phyloP scores from a whole-genome alignment of 1,284 basidiomycete genomes.

The Hemileia vastatrix region DNA sequence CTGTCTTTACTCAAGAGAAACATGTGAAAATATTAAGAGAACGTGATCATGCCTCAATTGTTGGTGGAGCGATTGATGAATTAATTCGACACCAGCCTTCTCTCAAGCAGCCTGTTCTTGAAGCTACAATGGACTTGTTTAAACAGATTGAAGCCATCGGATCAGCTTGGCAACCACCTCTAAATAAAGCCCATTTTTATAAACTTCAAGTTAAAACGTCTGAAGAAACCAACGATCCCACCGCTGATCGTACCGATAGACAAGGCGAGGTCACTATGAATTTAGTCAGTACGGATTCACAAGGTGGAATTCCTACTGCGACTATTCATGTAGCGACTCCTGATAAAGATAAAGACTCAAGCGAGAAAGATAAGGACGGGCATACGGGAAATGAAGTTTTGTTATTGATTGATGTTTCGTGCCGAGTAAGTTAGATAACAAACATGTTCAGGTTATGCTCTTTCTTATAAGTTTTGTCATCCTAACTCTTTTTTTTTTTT shows the following conservation, averaged over 20 bases:
- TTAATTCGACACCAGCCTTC: slow-evolving; percentile 90
- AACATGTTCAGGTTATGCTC: too few relatives aligned
- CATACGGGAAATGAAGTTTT: slow-evolving; percentile 58
- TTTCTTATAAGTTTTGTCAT: slow-evolving; percentile 3
- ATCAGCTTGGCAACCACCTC: slow-evolving; percentile 52
- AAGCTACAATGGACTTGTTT: slow-evolving; percentile 61
- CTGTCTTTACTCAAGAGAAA: slow-evolving; percentile 71
- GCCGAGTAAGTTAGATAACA: slow-evolving; percentile 16
- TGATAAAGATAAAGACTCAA: slow-evolving; percentile 9
- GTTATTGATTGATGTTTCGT: slow-evolving; percentile 47
- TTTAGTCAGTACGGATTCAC: not conserved
- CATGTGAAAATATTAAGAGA: slow-evolving; percentile 81
- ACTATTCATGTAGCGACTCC: not conserved
- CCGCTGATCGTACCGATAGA: not conserved
- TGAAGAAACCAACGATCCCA: slow-evolving; percentile 51
- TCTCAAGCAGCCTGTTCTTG: slow-evolving; percentile 68
- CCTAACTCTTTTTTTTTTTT: not conserved
- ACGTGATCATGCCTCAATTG: slow-evolving; percentile 78
- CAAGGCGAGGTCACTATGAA: slow-evolving; percentile 2
- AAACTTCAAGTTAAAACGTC: slow-evolving; percentile 32
- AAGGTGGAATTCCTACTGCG: not conserved
- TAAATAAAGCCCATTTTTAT: not conserved
- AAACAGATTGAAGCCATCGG: slow-evolving; percentile 65
- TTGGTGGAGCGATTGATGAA: slow-evolving; percentile 86
- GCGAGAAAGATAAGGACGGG: slow-evolving; percentile 27